Base-by-base conservation (phyloP, 768 basidiomycete genomes). In the Calocera viscosa region DNA sequence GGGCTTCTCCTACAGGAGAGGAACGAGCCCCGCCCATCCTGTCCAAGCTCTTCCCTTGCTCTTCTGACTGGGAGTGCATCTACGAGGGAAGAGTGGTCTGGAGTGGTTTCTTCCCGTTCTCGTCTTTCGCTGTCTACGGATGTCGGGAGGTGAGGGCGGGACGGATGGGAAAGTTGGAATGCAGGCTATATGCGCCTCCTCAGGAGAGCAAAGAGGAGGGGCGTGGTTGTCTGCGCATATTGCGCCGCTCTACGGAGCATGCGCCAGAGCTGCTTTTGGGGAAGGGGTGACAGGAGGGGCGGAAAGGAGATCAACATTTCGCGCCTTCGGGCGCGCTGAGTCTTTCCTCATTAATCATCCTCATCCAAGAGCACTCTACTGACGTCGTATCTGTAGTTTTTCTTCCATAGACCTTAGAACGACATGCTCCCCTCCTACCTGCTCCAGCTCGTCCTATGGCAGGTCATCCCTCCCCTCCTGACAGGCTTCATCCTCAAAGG, bases 171-270 rank as follows among this genome's bases (percentile, higher is more conserved):
- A 60, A 60, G 11, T 32, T 5, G 10, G 30, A 11, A 60, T 10
- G 53, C 53, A 32, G 53, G 53, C 53, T 60, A 60, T 60, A 60
- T 60, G 11, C 53, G 53, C 24, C 30, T 32, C 19, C 53, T 60
- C 53, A 28, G 10, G 14, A 60, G 53, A 10, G 2, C 7, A 16
- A 60, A 5, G 53, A 60, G 53, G 30, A 32, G 30, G 24, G 5
- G 53, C 30, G 53, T 60, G 53, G 53, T 60, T 60, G 53, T 60
- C 53, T 60, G 53, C 53, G 30, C 14, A 60, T 60, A 60, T 28
- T 19, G 53, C 53, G 30, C 53, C 7, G 53, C 53, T 60, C 53
- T 32, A 60, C 14, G 53, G 53, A 60, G 53, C 53, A 8, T 30
- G 14, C 22, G 53, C 53, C 14, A 28, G 53, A 60, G 30, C 14